Conservation (phyloP, 805 yeast species). For the Candida jianshihensis region DNA sequence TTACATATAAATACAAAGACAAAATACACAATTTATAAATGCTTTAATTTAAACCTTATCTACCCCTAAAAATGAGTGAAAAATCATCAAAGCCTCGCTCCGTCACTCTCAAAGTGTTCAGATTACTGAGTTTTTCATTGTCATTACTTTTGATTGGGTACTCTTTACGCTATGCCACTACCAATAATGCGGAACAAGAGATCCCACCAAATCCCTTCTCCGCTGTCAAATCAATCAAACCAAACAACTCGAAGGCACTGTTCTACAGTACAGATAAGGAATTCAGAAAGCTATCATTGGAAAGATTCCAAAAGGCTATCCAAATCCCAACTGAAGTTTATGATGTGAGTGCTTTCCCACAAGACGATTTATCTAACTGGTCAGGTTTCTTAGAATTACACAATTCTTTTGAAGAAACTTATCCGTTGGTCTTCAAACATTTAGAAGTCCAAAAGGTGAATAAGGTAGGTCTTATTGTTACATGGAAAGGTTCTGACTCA, state of each 20-base stretch:
- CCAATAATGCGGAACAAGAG: no score
- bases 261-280: neutral
- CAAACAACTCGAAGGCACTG: neutral
- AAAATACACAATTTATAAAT: no score
- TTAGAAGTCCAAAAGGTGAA: conserved; percentile 51
- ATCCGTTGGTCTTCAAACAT: conserved; percentile 45
- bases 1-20: no score
- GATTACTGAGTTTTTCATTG: neutral
- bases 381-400: conserved; percentile 35
- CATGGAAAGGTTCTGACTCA: conserved; percentile 51
- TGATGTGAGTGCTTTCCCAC: conserved; percentile 40
- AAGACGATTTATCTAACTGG: conserved; percentile 28
- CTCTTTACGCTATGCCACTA: no score
- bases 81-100: no score
- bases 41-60: no score
- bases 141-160: neutral
- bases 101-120: no score
- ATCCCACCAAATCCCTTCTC: conserved; percentile 1
- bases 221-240: neutral
- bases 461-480: conserved; percentile 55
- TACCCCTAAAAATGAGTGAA: no score
- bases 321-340: conserved; percentile 56
- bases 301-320: conserved; percentile 50
- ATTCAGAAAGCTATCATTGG: conserved; percentile 34
- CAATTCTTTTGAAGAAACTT: conserved; percentile 43